Evolutionary conservation across 192 early-diverging fungal genomes (phyloP), one percentile per base, ranked within the genome.

Genomic region (Mortierella alpina): DNA sequence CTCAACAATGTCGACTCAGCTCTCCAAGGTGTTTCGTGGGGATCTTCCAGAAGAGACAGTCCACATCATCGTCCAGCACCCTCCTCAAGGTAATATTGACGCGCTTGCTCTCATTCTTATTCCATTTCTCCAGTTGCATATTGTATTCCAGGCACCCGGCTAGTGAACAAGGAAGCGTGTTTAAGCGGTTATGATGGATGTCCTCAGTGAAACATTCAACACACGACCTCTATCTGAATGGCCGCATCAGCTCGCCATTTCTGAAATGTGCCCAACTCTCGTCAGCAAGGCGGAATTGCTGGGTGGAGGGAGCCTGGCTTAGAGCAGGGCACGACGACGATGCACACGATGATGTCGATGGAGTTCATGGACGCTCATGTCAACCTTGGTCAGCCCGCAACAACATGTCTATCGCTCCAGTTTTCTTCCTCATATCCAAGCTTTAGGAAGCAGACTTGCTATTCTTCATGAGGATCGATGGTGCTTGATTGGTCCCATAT

Each of bases 351-450:
- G 44, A 65, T 72, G 6, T 40, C 70, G 17, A 55, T 72, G 55
- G 62, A 72, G 0, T 72, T 72, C 47, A 72, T 72, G 70, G 61
- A 56, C 20, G 61, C 70, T 10, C 70, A 72, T 66, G 54, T 65
- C 63, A 65, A 73, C 47, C 44, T 6, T 12, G 22, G 6, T 72
- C 70, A 48, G 58, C 46, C 8, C 55, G 49, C 4, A 42, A 66
- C 62, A 59, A 65, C 63, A 59, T 22, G 40, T 17, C 63, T 65
- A 56, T 73, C 47, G 45, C 62, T 0, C 71, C 71, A 52, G 56
- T 72, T 48, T 73, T 65, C 62, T 73, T 73, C 48, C 55, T 63
- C 44, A 65, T 50, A 14, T 42, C 51, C 44, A 63, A 63, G 22
- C 70, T 51, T 5, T 72, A 59, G 15, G 70, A 61, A 57, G 53